Evolutionary conservation across 2,329 filamentous ascomycete species (phyloP), one percentile per base, ranked within the genome.

Genomic region (Remersonia thermophila): DNA sequence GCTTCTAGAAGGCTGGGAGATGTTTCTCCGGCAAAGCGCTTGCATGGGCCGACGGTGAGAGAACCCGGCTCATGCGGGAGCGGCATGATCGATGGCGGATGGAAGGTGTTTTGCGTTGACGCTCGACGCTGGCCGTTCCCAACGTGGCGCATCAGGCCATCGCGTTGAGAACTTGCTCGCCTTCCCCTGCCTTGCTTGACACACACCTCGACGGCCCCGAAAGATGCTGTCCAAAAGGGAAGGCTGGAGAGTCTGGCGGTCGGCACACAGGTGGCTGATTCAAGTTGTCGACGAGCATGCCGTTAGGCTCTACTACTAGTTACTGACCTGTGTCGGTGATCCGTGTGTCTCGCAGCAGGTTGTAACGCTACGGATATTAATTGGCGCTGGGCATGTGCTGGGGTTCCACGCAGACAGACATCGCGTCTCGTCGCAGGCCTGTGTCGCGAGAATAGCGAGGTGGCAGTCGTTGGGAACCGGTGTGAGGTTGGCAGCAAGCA

Each of bases 61-160:
- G 15, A 27, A 40, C 31, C 36, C 41, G 42, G 35, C 42, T 47
- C 47, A 47, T 48, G 47, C 46, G 45, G 36, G 42, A 41, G 42
- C 44, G 44, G 46, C 42, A 42, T 33, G 37, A 40, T 38, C 13
- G 31, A 46, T 28, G 39, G 31, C 12, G 27, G 32, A 17, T 13
- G 30, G 33, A 13, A 23, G 20, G 39, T 27, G 43, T 40, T 37
- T 40, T 36, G 36, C 25, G 36, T 36, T 26, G 29, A 27, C 33
- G 36, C 39, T 31, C 18, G 27, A 27, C 38, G 23, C 20, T 23
- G n/a, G n/a, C n/a, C n/a, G n/a, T n/a, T n/a, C n/a, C n/a, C 20
- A 23, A 23, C 20, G 20, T 5, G 20, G 20, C 20, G 20, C 20
- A 23, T 6, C 20, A 28, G 11, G 30, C 1, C 17, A 32, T 17